A percentile compares a stretch with the other conserved stretches of the same genome.
Evolutionary conservation across 805 yeast genomes (phyloP).

Genomic region (Metschnikowia proteae): DNA sequence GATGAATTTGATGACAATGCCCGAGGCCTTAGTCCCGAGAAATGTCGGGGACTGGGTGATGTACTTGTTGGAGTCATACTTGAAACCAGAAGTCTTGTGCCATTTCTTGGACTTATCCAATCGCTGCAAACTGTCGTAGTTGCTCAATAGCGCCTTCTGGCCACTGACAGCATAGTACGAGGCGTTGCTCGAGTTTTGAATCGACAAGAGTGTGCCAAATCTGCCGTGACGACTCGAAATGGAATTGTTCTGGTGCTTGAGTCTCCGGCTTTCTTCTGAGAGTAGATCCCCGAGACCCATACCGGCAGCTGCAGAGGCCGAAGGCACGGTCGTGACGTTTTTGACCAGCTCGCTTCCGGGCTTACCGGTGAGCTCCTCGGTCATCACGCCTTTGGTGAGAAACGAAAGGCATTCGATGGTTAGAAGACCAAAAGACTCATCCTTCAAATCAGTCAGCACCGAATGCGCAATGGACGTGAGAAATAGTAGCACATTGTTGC

Average conservation of each 20-base stretch:
- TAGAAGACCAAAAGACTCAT: slow-evolving; percentile 54
- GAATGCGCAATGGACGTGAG: slow-evolving; percentile 68
- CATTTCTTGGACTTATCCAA: slow-evolving; percentile 69
- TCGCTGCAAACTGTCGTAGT: slow-evolving; percentile 52
- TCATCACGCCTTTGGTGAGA: slow-evolving; percentile 51
- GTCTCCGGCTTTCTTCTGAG: slow-evolving; percentile 56
- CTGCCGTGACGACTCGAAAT: slow-evolving; percentile 79
- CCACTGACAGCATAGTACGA: slow-evolving; percentile 67
- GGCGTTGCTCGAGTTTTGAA: slow-evolving; percentile 55
- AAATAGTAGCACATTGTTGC: slow-evolving; percentile 69
- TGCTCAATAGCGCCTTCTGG: slow-evolving; percentile 55
- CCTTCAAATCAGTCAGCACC: slow-evolving; percentile 60
- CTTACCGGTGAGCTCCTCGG: slow-evolving; percentile 6
- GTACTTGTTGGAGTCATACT: slow-evolving; percentile 40
- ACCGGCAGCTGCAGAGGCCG: slow-evolving; percentile 32
- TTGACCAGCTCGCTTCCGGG: background rate
- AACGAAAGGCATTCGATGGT: slow-evolving; percentile 68
- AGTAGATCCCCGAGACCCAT: slow-evolving; percentile 49
- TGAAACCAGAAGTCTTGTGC: slow-evolving; percentile 42
- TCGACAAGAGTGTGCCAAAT: slow-evolving; percentile 80
- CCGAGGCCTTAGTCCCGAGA: slow-evolving; percentile 25
- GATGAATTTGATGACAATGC: slow-evolving; percentile 44
- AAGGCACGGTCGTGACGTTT: slow-evolving; percentile 10
- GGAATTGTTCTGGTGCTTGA: slow-evolving; percentile 44
- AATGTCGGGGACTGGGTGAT: slow-evolving; percentile 24